Evolutionary conservation across 768 basidiomycete species (phyloP).

Genomic region (Amanita jacksonii): DNA sequence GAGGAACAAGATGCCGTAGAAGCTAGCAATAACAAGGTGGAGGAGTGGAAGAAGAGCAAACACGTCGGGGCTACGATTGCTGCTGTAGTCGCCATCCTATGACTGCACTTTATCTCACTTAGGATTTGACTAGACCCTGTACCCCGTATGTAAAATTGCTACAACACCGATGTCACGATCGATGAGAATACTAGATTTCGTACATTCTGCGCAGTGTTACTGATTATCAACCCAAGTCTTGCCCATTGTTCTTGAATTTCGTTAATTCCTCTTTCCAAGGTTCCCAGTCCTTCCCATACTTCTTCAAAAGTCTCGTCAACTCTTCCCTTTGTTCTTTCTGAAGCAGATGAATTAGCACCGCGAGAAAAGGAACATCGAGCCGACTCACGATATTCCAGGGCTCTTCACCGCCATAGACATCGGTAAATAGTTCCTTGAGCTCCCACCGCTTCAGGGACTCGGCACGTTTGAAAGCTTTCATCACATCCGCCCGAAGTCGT

Average conservation of each 20-base stretch:
- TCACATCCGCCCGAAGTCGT: constrained; percentile 60
- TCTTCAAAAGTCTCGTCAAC: constrained; percentile 59
- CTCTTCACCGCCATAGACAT: constrained; percentile 80
- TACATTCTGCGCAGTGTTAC: constrained; percentile 1
- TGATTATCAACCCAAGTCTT: constrained; percentile 34
- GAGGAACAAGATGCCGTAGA: too few relatives aligned
- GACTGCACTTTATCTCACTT: too few relatives aligned
- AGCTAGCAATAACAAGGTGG: too few relatives aligned
- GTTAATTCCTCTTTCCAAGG: constrained; percentile 77
- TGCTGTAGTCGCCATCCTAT: too few relatives aligned
- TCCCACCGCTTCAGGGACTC: constrained; percentile 61
- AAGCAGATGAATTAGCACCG: constrained; percentile 1
- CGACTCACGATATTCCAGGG: constrained; percentile 74
- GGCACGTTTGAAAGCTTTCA: constrained; percentile 69
- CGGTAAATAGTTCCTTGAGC: constrained; percentile 75
- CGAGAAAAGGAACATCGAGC: constrained; percentile 1
- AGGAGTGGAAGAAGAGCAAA: too few relatives aligned
- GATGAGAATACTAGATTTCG: too few relatives aligned
- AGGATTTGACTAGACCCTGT: too few relatives aligned
- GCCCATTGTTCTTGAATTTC: constrained; percentile 66
- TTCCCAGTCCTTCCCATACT: constrained; percentile 82
- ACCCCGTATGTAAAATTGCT: too few relatives aligned
- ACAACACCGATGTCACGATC: too few relatives aligned
- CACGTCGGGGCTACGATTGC: too few relatives aligned
- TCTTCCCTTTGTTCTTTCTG: constrained; percentile 84